phyloP scores from a whole-genome alignment of 768 basidiomycete genomes.

The Daedalea quercina region DNA sequence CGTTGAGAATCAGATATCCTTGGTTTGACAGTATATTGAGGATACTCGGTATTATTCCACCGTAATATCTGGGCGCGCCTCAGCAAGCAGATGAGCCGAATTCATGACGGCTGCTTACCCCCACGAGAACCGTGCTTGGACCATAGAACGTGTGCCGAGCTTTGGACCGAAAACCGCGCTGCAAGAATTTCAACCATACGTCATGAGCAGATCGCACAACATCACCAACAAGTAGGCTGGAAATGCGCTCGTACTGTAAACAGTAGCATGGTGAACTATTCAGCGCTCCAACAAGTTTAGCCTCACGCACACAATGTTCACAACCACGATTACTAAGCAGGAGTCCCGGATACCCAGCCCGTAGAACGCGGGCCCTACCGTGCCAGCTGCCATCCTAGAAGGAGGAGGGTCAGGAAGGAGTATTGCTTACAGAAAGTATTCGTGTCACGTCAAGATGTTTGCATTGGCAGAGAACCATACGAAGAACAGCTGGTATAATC shows the following conservation, averaged over 20 bases:
- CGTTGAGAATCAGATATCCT: slow-evolving; percentile 41
- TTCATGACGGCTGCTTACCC: slow-evolving; percentile 21
- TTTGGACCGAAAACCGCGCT: slow-evolving; percentile 48
- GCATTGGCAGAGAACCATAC: slow-evolving; percentile 69
- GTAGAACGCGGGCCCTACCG: slow-evolving; percentile 44
- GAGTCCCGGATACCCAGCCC: slow-evolving; percentile 39
- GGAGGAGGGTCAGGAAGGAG: not conserved
- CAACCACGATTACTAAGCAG: slow-evolving; percentile 33
- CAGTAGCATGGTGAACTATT: not conserved
- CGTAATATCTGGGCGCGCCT: slow-evolving; percentile 29
- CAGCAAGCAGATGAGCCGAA: not conserved
- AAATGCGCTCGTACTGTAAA: slow-evolving; percentile 23
- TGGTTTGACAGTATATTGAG: slow-evolving; percentile 38
- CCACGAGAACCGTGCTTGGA: slow-evolving; percentile 46
- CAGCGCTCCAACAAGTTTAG: not conserved
- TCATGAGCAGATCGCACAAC: not conserved
- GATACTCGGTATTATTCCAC: slow-evolving; percentile 28
- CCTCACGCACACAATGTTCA: slow-evolving; percentile 36
- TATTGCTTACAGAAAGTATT: not conserved
- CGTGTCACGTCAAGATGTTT: slow-evolving; percentile 46
- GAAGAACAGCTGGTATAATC: slow-evolving; percentile 60
- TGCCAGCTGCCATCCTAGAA: slow-evolving; percentile 40
- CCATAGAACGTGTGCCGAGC: slow-evolving; percentile 48
- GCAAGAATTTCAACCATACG: not conserved
- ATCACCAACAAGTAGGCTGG: slow-evolving; percentile 32